Evolutionary conservation across 768 basidiomycete species (phyloP), one percentile per base, ranked within the genome.

Genomic region (Leccinum sublutescens): DNA sequence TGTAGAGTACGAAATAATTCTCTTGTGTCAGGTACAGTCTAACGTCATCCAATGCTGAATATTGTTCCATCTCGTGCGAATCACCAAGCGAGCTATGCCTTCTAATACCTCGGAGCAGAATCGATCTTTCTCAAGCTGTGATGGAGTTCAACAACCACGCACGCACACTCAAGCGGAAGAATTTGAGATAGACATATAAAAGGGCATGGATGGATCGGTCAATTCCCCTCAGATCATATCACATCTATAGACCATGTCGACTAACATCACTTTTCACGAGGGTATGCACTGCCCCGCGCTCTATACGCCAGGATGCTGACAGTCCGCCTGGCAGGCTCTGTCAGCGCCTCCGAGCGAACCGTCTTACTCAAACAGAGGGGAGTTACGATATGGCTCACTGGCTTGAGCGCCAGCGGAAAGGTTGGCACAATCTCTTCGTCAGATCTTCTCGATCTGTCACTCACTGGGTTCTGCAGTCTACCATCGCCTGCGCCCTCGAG

Each of bases 401-500:
- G 97, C 6, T 84, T 98, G 17, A 95, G 93, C 68, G 95, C 91
- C 7, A 94, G 91, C 70, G 95, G 95, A 53, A 98, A 97, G 85
- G 95, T 93, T 45, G 55, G 77, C 54, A 11, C 11, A 43, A 5
- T 21, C 7, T 52, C 19, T 6, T 34, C 56, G 1, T 31, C 34
- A 1, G n/a, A 15, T 52, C 59, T 9, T 55, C 12, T 27, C 52
- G 31, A n/a, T 27, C 33, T 9, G 3, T 25, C 12, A 34, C 56
- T 54, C 15, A 56, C 21, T 17, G 0, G 11, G 2, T 57, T 31
- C 48, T 45, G 1, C 71, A 98, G 94, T 98, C 95, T 6, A 98
- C 96, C 27, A 92, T 99, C 65, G 97, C 93, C 5, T 96, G 93
- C 67, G 97, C 97, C 21, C 81, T 99, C 59, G 97, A 99, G 74